Conservation (phyloP, 495 filamentous ascomycete species). For the Aspergillus kassunensis region DNA sequence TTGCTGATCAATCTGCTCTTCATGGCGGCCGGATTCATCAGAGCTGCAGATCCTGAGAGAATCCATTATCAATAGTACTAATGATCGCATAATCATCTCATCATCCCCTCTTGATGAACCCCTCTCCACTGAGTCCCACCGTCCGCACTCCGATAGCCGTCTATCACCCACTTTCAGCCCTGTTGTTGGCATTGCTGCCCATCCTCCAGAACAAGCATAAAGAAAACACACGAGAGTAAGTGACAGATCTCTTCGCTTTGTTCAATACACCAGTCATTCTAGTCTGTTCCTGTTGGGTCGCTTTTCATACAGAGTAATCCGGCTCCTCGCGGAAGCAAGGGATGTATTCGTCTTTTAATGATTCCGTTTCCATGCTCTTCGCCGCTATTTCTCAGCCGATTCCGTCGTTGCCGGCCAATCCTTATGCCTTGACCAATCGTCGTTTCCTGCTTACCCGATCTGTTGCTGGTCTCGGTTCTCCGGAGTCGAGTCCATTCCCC, state of each 20-base stretch:
- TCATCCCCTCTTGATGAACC: neutral
- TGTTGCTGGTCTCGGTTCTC: constrained; percentile 25
- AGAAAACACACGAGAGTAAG: constrained; percentile 9
- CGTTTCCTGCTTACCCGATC: constrained; percentile 15
- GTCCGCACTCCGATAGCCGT: too few species aligned
- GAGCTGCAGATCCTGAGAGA: neutral
- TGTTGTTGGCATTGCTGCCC: constrained; percentile 2
- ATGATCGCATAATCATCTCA: constrained; percentile 4
- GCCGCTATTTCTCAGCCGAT: constrained; percentile 22
- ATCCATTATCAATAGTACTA: neutral
- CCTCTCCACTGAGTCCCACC: neutral
- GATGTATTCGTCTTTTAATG: constrained; percentile 22
- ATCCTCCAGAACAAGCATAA: constrained; percentile 4
- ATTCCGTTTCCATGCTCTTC: neutral
- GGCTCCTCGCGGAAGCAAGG: constrained; percentile 21
- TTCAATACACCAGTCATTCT: constrained; percentile 2
- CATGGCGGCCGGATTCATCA: neutral
- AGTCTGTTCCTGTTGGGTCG: neutral
- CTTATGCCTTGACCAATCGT: constrained; percentile 12
- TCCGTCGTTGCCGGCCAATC: constrained; percentile 20
- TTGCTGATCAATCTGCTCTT: constrained; percentile 2
- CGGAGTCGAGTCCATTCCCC: constrained; percentile 12
- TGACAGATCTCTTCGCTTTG: constrained; percentile 1
- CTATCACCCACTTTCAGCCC: constrained; percentile 1
- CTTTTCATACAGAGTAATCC: constrained; percentile 8